Evolutionary conservation across 805 yeast species (phyloP), one percentile per base, ranked within the genome.

Genomic region (Ogataea ganodermae): DNA sequence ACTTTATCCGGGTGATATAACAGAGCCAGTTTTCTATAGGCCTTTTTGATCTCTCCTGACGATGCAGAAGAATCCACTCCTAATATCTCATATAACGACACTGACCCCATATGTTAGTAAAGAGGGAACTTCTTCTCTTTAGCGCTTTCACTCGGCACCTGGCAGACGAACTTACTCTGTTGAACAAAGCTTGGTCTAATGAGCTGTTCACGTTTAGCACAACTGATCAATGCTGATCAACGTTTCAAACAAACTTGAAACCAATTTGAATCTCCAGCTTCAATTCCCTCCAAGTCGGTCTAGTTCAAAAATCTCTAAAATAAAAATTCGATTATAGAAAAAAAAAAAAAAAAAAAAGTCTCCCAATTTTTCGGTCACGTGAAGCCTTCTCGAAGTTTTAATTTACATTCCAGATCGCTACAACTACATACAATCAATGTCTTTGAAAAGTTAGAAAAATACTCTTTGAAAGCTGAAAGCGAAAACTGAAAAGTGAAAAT

Each of bases 1-100:
- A 81, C 94, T 62, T 94, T 92, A 66, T 92, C 98, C 0, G 98
- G 98, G 67, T 92, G 98, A 58, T 83, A 80, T 50, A 74, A 72
- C 32, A 92, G 73, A 9, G 98, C 98, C 41, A 89, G 75, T 57
- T 83, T 86, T 55, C 95, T 77, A 67, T 89, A 92, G 0, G 97
- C 96, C 65, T 79, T 83, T 58, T 84, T 84, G 62, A 92, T 88
- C 53, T 91, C 97, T 1, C 68, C 69, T 26, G 79, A 67, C 1
- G 89, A 68, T 0, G 97, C 94, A 8, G 79, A 73, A 2, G 74
- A 63, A 6, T 78, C 79, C 4, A 90, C 80, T 31, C 89, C 96
- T 18, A 90, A 74, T 3, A 87, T 70, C 38, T 79, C 89, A 67
- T 89, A 90, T 42, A 75, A 66, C 17, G 54, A 43, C 47, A 50